Evolutionary conservation across 495 filamentous ascomycete species (phyloP), one percentile per base, ranked within the genome.

Genomic region (Apodospora peruviana): DNA sequence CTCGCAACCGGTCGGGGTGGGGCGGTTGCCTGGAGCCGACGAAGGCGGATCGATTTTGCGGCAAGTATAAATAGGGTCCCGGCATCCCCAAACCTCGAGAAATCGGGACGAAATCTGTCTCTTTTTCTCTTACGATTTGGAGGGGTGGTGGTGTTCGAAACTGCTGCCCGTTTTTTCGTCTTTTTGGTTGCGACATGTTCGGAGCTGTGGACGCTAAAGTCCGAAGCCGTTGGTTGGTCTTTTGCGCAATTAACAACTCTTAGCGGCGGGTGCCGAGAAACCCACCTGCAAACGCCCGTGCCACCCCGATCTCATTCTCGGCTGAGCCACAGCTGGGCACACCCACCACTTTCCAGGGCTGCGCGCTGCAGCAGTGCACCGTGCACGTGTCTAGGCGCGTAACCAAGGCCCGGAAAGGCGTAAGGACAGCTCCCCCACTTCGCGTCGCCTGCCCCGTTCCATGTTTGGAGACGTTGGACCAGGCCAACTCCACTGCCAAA

Each of bases 41-140:
- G 43, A 16, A 9, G 39, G 42, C 40, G 56, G 51, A 51, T 20
- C 32, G 45, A 23, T 45, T 50, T 49, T 53, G 45, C 56, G 23
- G 60, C 25, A 45, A 49, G 54, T 62, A 62, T 62, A 62, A 62
- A 58, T 47, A 48, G 54, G 53, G 16, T 10, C 17, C 49, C 40
- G 46, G 45, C 37, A 23, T 51, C 60, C 39, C 57, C 57, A 32
- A 39, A 44, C 32, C 17, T 32, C 20, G 48, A 22, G 51, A 47
- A 52, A 5, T 27, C 23, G 42, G 50, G 22, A 48, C 48, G 23
- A 47, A 51, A 48, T 29, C 21, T 27, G 12, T 39, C 36, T 50
- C 40, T 43, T 35, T 55, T 59, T 51, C 40, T 14, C 11, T 32
- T 32, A 7, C 23, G 44, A 21, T 38, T 50, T 40, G n/a, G 50